Evolutionary conservation across 345 rosid genomes (phyloP).

Genomic region (Conringia planisiliqua): DNA sequence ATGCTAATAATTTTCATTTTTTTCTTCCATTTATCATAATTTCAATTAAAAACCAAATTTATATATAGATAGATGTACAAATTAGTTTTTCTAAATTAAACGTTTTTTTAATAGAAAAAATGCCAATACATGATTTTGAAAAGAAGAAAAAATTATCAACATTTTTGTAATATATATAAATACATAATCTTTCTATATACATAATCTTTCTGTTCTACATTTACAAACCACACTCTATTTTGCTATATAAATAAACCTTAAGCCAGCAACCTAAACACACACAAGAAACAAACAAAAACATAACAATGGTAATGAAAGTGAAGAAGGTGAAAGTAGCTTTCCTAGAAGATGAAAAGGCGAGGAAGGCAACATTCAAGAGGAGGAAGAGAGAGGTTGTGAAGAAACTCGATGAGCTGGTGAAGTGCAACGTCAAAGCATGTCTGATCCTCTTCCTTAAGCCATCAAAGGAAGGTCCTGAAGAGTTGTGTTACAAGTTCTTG

Average conservation of each 20-base stretch:
- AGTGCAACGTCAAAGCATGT: neutral
- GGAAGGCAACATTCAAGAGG: neutral
- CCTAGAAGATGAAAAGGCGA: neutral
- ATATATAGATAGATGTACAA: no score
- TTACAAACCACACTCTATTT: neutral
- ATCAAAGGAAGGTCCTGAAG: neutral
- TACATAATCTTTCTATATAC: neutral
- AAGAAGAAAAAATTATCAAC: no score
- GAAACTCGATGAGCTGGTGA: neutral
- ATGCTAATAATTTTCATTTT: no score
- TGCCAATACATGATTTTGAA: no score
- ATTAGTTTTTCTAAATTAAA: no score
- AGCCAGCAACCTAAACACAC: neutral
- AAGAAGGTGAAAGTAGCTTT: neutral
- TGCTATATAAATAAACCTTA: neutral
- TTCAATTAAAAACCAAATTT: no score
- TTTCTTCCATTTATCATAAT: no score
- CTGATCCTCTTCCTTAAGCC: neutral
- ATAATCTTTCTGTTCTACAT: neutral
- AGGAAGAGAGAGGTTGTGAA: neutral
- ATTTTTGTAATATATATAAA: no score
- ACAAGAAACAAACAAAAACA: neutral
- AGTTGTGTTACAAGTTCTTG: neutral
- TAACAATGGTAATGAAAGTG: neutral
- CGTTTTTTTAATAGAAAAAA: no score